Evolutionary conservation across 2,329 filamentous ascomycete genomes (phyloP), one percentile per base, ranked within the genome.

Genomic region (Aspergillus phoenicis): DNA sequence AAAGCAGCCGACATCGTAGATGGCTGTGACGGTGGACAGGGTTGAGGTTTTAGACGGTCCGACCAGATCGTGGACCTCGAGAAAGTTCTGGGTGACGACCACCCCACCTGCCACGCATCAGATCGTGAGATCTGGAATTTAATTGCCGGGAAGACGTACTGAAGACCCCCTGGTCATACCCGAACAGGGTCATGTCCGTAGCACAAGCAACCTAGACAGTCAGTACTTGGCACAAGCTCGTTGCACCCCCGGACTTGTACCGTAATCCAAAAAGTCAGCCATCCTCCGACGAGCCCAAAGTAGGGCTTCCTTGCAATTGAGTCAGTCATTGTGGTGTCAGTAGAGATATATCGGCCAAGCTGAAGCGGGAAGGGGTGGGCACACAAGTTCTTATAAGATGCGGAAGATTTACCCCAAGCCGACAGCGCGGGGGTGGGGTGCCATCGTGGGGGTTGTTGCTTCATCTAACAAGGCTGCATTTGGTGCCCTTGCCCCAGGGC

Each of bases 211-310:
- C 20, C 45, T 48, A 24, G 11, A 22, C 13, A n/a, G 15, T 48
- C 15, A 48, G 45, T 13, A n/a, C 11, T 13, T 6, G 22, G 6
- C 2, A 22, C 24, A 15, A 8, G 8, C 11, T 48, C 24, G n/a
- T 22, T n/a, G 7, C 15, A 15, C n/a, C 8, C 39, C 8, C 10
- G 10, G 24, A n/a, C 22, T 54, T 65, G 66, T n/a, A 79, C 78
- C 8, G 78, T 83, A n/a, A 84, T 76, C 83, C 83, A 85, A 63
- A 85, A 83, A 15, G 82, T 84, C 39, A 85, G 77, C 82, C 81
- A 84, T 77, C 78, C 79, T 62, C 83, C 83, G n/a, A 76, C 82
- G 48, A 83, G 66, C 55, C 83, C 83, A 71, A 85, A 84, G 65
- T 83, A 85, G 53, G 79, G 82, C 68, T 74, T 66, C 58, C 70